Conservation (phyloP, 805 yeast species). For the Kuraishia borneana region DNA sequence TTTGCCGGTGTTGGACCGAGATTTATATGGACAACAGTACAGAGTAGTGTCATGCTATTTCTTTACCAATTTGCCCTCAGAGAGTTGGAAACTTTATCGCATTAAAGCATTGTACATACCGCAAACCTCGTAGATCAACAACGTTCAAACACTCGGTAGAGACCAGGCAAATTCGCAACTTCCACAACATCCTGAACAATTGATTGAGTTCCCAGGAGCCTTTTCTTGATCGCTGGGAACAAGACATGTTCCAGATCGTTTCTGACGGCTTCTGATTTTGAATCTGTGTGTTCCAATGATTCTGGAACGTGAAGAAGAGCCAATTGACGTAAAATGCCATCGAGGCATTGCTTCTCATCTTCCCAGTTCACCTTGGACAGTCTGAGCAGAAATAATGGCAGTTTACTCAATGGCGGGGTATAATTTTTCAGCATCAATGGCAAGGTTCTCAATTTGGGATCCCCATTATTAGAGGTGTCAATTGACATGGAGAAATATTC, state of each 20-base stretch:
- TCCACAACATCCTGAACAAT: slow-evolving; percentile 54
- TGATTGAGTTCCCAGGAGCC: slow-evolving; percentile 51
- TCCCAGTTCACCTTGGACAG: slow-evolving; percentile 49
- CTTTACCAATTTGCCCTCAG: slow-evolving; percentile 73
- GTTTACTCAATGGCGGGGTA: slow-evolving; percentile 47
- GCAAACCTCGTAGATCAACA: no score
- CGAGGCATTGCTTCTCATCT: slow-evolving; percentile 58
- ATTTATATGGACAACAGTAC: slow-evolving; percentile 92
- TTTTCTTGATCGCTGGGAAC: slow-evolving; percentile 53
- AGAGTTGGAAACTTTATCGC: slow-evolving; percentile 36
- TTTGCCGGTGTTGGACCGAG: slow-evolving; percentile 97
- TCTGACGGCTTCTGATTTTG: slow-evolving; percentile 6
- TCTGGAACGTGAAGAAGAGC: slow-evolving; percentile 70
- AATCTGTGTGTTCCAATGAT: slow-evolving; percentile 18
- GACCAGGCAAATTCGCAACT: slow-evolving; percentile 83
- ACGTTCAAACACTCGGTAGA: slow-evolving; percentile 87
- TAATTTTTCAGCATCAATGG: slow-evolving; percentile 65
- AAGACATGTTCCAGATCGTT: slow-evolving; percentile 41
- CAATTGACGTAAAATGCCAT: slow-evolving; percentile 53
- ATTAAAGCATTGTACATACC: no score
- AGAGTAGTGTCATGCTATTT: slow-evolving; percentile 87
- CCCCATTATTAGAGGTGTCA: slow-evolving; percentile 17
- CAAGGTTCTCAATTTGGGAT: slow-evolving; percentile 31
- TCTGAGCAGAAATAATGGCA: slow-evolving; percentile 57
- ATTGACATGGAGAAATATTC: slow-evolving; percentile 66